Evolutionary conservation across 768 basidiomycete genomes (phyloP).

Genomic region (Zangia roseola): DNA sequence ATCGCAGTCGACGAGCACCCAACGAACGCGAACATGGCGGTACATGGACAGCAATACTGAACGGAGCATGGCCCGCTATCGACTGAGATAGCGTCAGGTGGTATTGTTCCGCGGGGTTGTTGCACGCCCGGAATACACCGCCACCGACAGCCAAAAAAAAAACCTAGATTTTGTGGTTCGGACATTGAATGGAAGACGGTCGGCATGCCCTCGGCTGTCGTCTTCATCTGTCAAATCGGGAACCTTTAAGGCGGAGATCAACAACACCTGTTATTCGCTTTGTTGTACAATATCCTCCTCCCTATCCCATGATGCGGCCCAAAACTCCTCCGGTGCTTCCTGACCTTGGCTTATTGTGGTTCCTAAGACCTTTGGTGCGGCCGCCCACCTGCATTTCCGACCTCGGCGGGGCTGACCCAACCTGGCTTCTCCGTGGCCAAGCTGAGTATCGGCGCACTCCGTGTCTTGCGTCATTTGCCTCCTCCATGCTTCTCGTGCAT

Average conservation of each 20-base stretch:
- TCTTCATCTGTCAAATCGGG: too few relatives aligned
- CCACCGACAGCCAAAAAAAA: not conserved
- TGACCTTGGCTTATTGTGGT: conserved; percentile 3
- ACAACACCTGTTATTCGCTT: not conserved
- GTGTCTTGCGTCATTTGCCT: conserved; percentile 7
- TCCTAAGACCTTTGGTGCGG: conserved; percentile 6
- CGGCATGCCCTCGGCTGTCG: not conserved
- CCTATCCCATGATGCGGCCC: too few relatives aligned
- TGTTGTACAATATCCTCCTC: too few relatives aligned
- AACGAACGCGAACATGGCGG: not conserved
- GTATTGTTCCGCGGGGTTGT: conserved; percentile 10
- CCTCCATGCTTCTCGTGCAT: conserved; percentile 9
- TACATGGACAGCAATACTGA: not conserved
- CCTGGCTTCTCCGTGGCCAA: not conserved
- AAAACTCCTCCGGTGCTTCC: not conserved
- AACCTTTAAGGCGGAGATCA: conserved; percentile 1
- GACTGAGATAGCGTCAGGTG: not conserved
- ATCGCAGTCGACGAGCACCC: not conserved
- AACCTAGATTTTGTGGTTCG: not conserved
- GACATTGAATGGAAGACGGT: not conserved
- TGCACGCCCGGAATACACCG: not conserved
- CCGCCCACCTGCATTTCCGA: conserved; percentile 20
- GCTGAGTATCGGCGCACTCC: not conserved
- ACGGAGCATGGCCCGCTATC: not conserved
- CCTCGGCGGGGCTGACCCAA: conserved; percentile 19